Base-by-base conservation (phyloP, 2,329 filamentous ascomycete genomes). In the Aspergillus tamarii region DNA sequence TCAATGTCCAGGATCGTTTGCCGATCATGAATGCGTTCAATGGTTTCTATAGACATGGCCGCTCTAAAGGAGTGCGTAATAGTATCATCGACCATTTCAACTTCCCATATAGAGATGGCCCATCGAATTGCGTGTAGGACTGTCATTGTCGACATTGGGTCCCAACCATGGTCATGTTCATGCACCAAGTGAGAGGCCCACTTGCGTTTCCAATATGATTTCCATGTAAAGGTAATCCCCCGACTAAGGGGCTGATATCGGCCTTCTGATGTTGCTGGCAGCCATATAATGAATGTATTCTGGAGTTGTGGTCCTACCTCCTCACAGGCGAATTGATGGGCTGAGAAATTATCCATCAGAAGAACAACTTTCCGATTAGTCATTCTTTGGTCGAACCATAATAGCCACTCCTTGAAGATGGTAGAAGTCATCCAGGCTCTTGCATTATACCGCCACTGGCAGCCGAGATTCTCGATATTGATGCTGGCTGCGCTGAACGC, bases 211-310 rank as follows among this genome's bases (percentile, higher is more conserved):
- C 36, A 57, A 23, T 43, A 43, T 19, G 9, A 7, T 19, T 57
- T 57, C 32, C n/a, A 57, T 3, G 16, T 16, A 28, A 19, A 10
- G 32, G 45, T n/a, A 4, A 57, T 57, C 3, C 54, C 54, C 23
- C 43, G 54, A 28, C 41, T 4, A 21, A 57, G 54, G 4, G 54
- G 54, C 41, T 57, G 54, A 19, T 23, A 57, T 28, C 23, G n/a
- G 9, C 0, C 30, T 32, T 32, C 30, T 10, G 32, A 12, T 6
- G 12, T 57, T 41, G 54, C 32, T 16, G 54, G 54, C 11, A 57
- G 36, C 54, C 54, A 57, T 26, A 57, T n/a, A 45, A 57, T 39
- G 7, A 26, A 16, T 8, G 54, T 57, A 43, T 57, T 57, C 39
- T 57, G 54, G 1, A 57, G 32, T 28, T 57, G 32, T 14, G 9